Evolutionary conservation across 2,329 filamentous ascomycete genomes (phyloP).

Genomic region (Teratosphaeria nubilosa): DNA sequence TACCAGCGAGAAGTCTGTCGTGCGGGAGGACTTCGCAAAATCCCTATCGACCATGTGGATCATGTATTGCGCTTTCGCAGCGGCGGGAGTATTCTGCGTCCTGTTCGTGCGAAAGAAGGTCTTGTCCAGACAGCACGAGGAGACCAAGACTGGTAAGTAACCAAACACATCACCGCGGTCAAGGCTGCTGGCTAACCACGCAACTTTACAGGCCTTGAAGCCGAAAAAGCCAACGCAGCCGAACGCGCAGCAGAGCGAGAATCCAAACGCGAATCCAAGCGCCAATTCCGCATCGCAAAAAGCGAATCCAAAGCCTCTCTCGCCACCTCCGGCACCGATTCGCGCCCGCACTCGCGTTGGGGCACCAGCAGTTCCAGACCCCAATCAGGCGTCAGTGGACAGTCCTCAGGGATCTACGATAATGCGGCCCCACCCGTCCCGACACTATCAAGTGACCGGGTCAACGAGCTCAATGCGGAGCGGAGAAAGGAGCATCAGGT

Average conservation of each 20-base stretch:
- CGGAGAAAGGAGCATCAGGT: background rate
- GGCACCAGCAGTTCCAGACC: background rate
- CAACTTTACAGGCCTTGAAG: slow-evolving; percentile 24
- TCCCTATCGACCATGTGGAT: slow-evolving; percentile 41
- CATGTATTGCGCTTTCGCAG: slow-evolving; percentile 35
- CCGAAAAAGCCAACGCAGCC: slow-evolving; percentile 29
- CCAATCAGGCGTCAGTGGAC: background rate
- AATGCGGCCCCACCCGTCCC: background rate
- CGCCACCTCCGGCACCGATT: background rate
- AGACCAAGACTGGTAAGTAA: slow-evolving; percentile 36
- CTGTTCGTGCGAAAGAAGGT: slow-evolving; percentile 33
- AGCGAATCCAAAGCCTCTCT: background rate
- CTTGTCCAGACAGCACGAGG: slow-evolving; percentile 34
- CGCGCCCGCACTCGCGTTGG: background rate
- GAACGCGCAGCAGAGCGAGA: slow-evolving; percentile 13
- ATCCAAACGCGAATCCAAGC: slow-evolving; percentile 12
- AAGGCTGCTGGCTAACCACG: background rate
- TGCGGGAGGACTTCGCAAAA: slow-evolving; percentile 33
- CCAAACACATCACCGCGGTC: background rate
- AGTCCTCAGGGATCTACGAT: background rate
- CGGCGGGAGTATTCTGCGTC: slow-evolving; percentile 28
- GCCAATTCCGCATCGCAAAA: background rate
- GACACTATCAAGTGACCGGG: background rate
- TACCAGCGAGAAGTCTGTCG: slow-evolving; percentile 33
- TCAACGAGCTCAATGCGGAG: background rate